Base-by-base conservation (phyloP, 23 red algal genomes). In the Agarophyton chilense region DNA sequence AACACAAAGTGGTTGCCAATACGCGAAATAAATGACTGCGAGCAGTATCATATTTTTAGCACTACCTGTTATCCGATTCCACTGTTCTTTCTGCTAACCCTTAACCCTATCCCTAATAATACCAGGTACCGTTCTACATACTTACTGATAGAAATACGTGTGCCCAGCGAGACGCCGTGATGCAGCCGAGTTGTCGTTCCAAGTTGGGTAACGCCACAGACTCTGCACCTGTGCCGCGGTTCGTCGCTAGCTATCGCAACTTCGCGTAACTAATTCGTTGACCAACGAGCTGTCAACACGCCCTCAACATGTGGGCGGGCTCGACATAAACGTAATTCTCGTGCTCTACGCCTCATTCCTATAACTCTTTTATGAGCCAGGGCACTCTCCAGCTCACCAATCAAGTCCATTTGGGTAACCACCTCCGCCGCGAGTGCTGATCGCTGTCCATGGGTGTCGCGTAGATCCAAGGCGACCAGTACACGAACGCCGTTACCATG, bases 381-480 rank as follows among this genome's bases (percentile, higher is more conserved):
- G n/a, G 24, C 29, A 26, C 56, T 6, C 24, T 6, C 22, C 56
- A 61, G 56, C 56, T 29, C 56, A 74, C 10, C 22, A 11, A 13
- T 79, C 45, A 91, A 22, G 47, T 91, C 96, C 96, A 98, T n/a
- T 66, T 39, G 40, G 82, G 63, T 46, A 95, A 58, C 92, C 72
- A 93, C 64, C 83, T 77, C 39, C 96, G 81, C 72, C 31, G 40
- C 34, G 51, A 52, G 50, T 98, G 96, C 33, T 93, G 66, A 11
- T 85, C 68, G 36, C 63, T 47, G 14, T 81, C 76, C 52, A 98
- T 51, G 12, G 86, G 82, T 43, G 95, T 73, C 24, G 66, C 90
- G 58, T 95, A 98, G 9, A 98, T 77, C 96, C 96, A 98, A 16
- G 96, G 96, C 16, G 96, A 72, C 86, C 92, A 98, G 47, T 93